Evolutionary conservation across 371 early-diverging fungal genomes (phyloP), one percentile per base, ranked within the genome.

Genomic region (Coemansia sp.): DNA sequence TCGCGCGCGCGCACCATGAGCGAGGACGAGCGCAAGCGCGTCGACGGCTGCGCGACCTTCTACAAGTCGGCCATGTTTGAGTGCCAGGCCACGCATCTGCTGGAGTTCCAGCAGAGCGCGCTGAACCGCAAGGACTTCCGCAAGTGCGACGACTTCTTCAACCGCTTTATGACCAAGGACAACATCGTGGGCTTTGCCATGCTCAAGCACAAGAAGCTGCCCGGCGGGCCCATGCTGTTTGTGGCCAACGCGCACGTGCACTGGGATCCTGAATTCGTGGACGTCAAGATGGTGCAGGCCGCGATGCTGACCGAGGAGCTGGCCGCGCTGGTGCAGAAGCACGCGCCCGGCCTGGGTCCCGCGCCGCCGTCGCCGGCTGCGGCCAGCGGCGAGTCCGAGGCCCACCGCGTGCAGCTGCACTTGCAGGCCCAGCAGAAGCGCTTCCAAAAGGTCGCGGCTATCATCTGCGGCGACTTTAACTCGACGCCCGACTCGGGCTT

Each of bases 1-100:
- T 90, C 95, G 20, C 86, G 98, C 51, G 91, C 94, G 49, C 86
- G 92, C 67, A 94, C 92, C 3, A 94, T 98, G 94, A 73, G 85
- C 41, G 97, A 96, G 59, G 86, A 84, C 68, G 95, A 97, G 60
- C 90, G 93, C 55, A 77, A 88, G 55, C 69, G 74, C 11, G 98
- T 99, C 0, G 99, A 99, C 80, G 99, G 99, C 5, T 99, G 99
- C 79, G 99, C 98, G 8, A 99, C 90, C 0, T 98, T 99, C 76
- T 99, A 86, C 85, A 94, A 93, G 70, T 68, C 87, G 42, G 81
- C 85, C 51, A 92, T 87, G 92, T 91, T 85, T 63, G 80, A 60
- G 38, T 60, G 47, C 35, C 59, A 57, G 34, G 64, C 63, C 1
- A 57, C 76, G 48, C 79, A 78, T 32, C 31, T 79, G 45, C 83